These are phyloP conservation scores for Coemansia asiatica DNA, from an alignment of 192 early-diverging fungal genomes.

Conservation along the genomic window DNA sequence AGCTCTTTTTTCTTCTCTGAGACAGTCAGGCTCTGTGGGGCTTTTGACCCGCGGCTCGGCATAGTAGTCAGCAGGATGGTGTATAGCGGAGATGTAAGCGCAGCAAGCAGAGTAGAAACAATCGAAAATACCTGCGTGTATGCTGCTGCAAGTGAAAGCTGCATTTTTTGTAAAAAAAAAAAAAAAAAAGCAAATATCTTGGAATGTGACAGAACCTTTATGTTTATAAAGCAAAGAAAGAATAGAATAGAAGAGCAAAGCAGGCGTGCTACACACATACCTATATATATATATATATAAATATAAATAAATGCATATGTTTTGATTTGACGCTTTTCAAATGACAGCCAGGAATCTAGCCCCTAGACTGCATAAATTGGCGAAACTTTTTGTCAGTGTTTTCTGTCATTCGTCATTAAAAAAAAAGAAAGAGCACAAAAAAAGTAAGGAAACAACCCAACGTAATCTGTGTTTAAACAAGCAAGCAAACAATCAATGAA, in stretches of 20 bases:
- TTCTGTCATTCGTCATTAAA: no score
- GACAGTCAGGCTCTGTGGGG: constrained; percentile 8
- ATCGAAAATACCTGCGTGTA: constrained; percentile 5
- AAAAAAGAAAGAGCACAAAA: no score
- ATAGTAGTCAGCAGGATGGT: constrained; percentile 8
- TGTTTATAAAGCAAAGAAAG: no score
- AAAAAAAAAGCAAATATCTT: no score
- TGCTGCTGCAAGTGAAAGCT: neutral
- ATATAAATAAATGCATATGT: neutral
- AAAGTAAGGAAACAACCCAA: no score
- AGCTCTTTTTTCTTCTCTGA: constrained; percentile 34
- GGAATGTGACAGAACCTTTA: no score
- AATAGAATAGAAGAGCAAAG: no score
- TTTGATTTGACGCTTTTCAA: neutral
- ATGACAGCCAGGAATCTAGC: neutral
- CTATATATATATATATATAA: no score
- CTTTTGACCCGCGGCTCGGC: constrained; percentile 5
- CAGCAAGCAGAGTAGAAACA: neutral
- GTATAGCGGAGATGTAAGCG: constrained; percentile 5
- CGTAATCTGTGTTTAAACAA: no score
- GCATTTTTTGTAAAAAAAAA: neutral
- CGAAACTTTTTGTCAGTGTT: neutral
- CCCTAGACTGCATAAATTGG: neutral
- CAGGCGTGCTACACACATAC: no score
- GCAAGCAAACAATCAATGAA: neutral